These are phyloP conservation scores for Begonia loranthoides DNA, from an alignment of 306 rosid genomes.

Conservation along the genomic window DNA sequence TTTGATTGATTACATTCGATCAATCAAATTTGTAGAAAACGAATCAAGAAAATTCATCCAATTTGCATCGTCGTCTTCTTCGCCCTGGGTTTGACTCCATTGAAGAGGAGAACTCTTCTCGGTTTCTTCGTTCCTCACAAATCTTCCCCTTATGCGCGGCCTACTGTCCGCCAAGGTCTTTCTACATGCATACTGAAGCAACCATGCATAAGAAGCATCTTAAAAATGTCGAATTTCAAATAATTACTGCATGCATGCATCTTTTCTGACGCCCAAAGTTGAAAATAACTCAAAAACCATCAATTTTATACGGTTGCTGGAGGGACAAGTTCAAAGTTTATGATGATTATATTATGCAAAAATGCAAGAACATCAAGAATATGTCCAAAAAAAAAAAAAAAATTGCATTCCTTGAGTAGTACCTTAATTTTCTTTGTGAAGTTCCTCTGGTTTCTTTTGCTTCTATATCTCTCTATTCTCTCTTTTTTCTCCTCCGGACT, in stretches of 20 bases:
- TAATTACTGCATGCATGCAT: no score
- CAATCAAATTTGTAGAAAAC: conserved; percentile 40
- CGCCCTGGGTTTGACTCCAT: conserved; percentile 49
- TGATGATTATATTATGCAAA: no score
- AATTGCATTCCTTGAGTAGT: no score
- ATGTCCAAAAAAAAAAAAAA: no score
- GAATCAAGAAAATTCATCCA: conserved; percentile 67
- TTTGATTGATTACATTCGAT: conserved; percentile 15
- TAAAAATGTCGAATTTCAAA: no score
- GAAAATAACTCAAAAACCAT: no score
- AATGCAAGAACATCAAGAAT: no score
- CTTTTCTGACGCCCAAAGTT: no score
- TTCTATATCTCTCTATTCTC: conserved; percentile 73
- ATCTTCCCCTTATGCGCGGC: conserved; percentile 83
- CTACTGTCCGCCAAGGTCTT: conserved; percentile 85
- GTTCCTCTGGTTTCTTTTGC: conserved; percentile 74
- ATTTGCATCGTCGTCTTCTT: conserved; percentile 41
- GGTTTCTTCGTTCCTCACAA: conserved; percentile 60
- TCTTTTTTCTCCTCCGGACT: conserved; percentile 81
- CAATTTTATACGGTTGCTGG: no score
- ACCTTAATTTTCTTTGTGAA: conserved; percentile 97
- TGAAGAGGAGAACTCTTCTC: conserved; percentile 30
- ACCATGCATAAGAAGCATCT: neutral
- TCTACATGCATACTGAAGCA: conserved; percentile 71
- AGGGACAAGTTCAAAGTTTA: no score